These are phyloP conservation scores for Backusella sp. DNA, from an alignment of 192 early-diverging fungal genomes.

Conservation along the genomic window DNA sequence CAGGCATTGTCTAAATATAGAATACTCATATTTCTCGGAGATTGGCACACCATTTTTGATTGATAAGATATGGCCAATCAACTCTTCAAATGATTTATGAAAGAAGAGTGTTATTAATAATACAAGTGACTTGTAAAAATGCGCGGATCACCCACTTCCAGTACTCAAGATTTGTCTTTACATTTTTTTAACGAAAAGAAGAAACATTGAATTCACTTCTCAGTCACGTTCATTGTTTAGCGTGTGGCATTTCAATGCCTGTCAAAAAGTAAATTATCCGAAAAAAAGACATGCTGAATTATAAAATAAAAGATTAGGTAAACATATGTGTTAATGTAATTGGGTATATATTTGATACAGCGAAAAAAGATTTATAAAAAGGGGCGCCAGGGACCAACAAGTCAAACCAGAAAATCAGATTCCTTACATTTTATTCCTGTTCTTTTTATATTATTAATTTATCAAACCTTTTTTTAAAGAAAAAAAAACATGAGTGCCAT, in stretches of 20 bases:
- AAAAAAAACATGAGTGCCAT: slow-evolving; percentile 22
- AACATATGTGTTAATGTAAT: background rate
- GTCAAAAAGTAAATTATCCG: background rate
- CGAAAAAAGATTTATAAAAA: background rate
- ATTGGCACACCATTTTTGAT: background rate
- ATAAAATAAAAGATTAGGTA: background rate
- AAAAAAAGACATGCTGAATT: background rate
- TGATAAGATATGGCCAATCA: background rate
- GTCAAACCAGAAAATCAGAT: too few species aligned
- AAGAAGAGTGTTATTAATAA: background rate
- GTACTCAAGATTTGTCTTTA: background rate
- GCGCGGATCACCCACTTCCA: background rate
- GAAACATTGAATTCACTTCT: background rate
- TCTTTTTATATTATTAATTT: background rate
- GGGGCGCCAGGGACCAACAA: background rate
- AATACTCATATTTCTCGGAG: background rate
- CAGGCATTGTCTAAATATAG: background rate
- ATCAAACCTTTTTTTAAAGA: too few species aligned
- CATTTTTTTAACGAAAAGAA: background rate
- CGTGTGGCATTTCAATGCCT: background rate
- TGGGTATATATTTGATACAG: background rate
- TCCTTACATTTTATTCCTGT: background rate
- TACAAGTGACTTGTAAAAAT: background rate
- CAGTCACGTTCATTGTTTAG: background rate
- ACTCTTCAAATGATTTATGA: background rate